phyloP scores from a whole-genome alignment of 1,139 yeast genomes.

The Pichia sp. region DNA sequence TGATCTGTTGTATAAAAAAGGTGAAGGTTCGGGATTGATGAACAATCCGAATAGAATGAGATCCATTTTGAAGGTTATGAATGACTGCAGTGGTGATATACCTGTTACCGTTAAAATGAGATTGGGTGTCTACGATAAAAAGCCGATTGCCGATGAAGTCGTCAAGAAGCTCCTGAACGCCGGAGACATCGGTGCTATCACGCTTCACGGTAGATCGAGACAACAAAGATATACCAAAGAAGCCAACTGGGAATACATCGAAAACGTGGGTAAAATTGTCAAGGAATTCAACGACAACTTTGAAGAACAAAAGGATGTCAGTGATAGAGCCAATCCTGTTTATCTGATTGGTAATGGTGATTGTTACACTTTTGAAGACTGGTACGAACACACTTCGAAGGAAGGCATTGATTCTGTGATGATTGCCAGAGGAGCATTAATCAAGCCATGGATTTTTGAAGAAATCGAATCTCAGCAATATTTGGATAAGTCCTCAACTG shows the following conservation, averaged over 20 bases:
- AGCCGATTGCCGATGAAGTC: slow-evolving; percentile 75
- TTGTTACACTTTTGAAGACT: slow-evolving; percentile 77
- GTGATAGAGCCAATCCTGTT: slow-evolving; percentile 41
- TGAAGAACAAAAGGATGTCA: slow-evolving; percentile 45
- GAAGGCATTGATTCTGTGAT: slow-evolving; percentile 84
- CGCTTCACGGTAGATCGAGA: slow-evolving; percentile 92
- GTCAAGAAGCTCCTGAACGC: slow-evolving; percentile 51
- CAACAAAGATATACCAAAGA: slow-evolving; percentile 88
- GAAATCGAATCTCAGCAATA: slow-evolving; percentile 87
- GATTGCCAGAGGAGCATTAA: slow-evolving; percentile 97
- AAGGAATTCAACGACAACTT: slow-evolving; percentile 48
- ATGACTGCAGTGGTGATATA: slow-evolving; percentile 75
- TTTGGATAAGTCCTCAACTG: slow-evolving; percentile 82
- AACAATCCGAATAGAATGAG: slow-evolving; percentile 81
- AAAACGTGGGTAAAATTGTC: slow-evolving; percentile 62
- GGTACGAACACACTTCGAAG: slow-evolving; percentile 67
- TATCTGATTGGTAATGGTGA: slow-evolving; percentile 90
- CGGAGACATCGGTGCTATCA: slow-evolving; percentile 82
- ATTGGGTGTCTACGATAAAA: slow-evolving; percentile 80
- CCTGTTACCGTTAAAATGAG: slow-evolving; percentile 91
- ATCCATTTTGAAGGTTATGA: slow-evolving; percentile 82
- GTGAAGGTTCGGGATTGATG: slow-evolving; percentile 91
- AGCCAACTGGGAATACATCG: slow-evolving; percentile 91
- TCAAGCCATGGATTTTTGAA: slow-evolving; percentile 98
- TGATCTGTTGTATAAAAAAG: slow-evolving; percentile 82